phyloP scores from a whole-genome alignment of 2,329 filamentous ascomycete genomes.

The Penicillium fuscoglaucum region DNA sequence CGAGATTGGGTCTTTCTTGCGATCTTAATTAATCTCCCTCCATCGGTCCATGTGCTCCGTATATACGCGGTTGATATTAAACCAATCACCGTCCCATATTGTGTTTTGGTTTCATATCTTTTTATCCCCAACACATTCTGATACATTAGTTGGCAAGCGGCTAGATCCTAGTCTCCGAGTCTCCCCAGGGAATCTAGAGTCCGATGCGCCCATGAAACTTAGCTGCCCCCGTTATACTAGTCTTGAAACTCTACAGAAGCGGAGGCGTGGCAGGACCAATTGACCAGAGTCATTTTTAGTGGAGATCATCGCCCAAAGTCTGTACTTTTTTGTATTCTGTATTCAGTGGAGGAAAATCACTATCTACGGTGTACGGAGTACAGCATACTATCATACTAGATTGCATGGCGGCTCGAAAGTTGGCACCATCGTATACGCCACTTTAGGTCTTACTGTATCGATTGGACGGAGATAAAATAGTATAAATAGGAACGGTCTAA shows the following conservation, averaged over 20 bases:
- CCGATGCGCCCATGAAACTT: background rate
- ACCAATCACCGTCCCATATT: background rate
- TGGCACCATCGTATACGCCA: background rate
- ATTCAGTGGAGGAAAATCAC: background rate
- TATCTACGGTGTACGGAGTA: background rate
- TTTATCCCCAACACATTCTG: background rate
- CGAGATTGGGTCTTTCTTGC: background rate
- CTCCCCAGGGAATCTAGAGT: background rate
- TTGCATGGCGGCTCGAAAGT: background rate
- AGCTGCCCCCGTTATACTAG: background rate
- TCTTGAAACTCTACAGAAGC: background rate
- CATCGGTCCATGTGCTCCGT: background rate
- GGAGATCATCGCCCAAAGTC: background rate
- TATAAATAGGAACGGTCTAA: background rate
- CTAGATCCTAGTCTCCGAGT: background rate
- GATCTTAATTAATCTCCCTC: background rate
- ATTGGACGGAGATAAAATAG: background rate
- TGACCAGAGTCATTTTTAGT: background rate
- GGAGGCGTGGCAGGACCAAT: background rate
- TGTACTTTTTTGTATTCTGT: background rate
- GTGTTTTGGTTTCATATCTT: background rate
- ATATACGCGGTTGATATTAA: background rate
- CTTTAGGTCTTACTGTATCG: background rate
- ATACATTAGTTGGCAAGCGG: background rate
- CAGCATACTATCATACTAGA: background rate